phyloP scores from a whole-genome alignment of 2,329 filamentous ascomycete species.

The Colletotrichum graminicola region DNA sequence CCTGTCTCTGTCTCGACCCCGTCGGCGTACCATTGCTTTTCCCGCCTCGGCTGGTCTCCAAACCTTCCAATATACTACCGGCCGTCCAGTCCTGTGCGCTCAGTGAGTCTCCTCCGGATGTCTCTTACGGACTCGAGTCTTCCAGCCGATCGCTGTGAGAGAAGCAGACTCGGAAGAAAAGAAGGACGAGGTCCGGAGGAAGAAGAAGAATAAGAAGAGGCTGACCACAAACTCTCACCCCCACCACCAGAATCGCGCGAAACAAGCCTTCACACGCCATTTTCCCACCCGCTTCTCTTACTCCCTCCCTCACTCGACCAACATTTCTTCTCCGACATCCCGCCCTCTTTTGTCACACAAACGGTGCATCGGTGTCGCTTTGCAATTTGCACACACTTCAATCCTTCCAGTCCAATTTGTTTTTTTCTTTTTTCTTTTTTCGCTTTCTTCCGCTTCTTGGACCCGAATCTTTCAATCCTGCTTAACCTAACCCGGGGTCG shows the following conservation, averaged over 20 bases:
- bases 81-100: slow-evolving; percentile 20
- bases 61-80: slow-evolving; percentile 22
- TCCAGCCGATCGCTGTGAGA: slow-evolving; percentile 20
- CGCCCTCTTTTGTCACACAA: slow-evolving; percentile 15
- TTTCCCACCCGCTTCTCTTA: slow-evolving; percentile 18
- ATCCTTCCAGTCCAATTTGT: not conserved
- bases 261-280: slow-evolving; percentile 19
- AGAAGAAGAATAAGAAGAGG: slow-evolving; percentile 20
- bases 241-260: slow-evolving; percentile 30
- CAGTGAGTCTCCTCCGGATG: slow-evolving; percentile 33
- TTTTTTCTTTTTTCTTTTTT: too few species aligned
- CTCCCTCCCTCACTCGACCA: slow-evolving; percentile 7
- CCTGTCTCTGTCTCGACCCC: slow-evolving; percentile 21
- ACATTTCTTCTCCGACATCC: slow-evolving; percentile 31
- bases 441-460: slow-evolving; percentile 2
- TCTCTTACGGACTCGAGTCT: slow-evolving; percentile 21
- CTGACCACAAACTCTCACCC: slow-evolving; percentile 25
- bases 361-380: slow-evolving; percentile 7
- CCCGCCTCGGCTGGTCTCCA: slow-evolving; percentile 12
- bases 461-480: not conserved
- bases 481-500: slow-evolving; percentile 7
- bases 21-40: slow-evolving; percentile 38
- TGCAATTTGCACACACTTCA: slow-evolving; percentile 13
- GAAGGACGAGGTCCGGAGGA: slow-evolving; percentile 25
- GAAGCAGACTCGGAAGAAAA: slow-evolving; percentile 34